Base-by-base conservation (phyloP, 768 basidiomycete genomes). In the Kwoniella botswanensis region DNA sequence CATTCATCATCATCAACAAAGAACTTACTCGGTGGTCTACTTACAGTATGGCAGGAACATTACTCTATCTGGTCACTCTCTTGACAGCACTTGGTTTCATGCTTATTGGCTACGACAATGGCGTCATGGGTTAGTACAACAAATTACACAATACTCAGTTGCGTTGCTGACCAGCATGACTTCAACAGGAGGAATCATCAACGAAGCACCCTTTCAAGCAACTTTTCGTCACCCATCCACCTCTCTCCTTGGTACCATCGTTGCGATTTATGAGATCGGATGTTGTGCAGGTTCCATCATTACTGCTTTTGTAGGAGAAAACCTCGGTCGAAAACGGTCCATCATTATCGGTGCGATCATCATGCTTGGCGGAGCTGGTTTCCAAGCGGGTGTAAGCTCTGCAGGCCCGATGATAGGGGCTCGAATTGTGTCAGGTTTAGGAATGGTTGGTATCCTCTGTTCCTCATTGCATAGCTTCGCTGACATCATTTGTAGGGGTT, bases 51-150 rank as follows among this genome's bases (percentile, higher is more conserved):
- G 62, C 62, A 9, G 62, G 62, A 24, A 18, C 57, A 35, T 44
- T 66, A 11, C 59, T 75, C 13, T 75, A 73, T 65, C 57, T 62
- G 2, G 58, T 63, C 46, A 75, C 74, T 11, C 42, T 63, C 7
- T 66, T 77, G 24, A 74, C 76, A n/a, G 71, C 76, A 3, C 21
- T 71, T 22, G 76, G 76, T 44, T 77, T 77, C 60, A 65, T 67
- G 63, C 67, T 74, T 15, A 74, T 74, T 44, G 77, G 77, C 10
- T 79, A 75, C 58, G 77, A 78, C 68, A 76, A 79, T 65, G 71
- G 65, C n/a, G 65, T 66, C 12, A 66, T 75, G 63, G 55, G 74
- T 72, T 2, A 22, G 44, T 46, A 13, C 26, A 24, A 4, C 15
- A 24, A 29, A 50, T 50, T 18, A 15, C 46, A 15, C 12, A 12